Conservation (phyloP, 768 basidiomycete species). For the Pluteus cervinus region DNA sequence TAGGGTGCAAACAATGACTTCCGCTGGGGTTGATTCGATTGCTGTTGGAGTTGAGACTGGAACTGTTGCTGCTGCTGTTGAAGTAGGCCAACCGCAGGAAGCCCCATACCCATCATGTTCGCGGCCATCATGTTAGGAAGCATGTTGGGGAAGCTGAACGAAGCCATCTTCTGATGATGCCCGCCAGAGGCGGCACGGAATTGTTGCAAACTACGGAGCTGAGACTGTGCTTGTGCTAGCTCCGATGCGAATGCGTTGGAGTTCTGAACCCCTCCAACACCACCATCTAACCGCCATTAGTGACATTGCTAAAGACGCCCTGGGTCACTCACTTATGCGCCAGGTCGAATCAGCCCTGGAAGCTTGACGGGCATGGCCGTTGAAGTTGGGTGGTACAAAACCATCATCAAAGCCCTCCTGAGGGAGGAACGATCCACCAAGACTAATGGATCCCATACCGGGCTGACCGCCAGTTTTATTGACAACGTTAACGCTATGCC, state of each 20-base stretch:
- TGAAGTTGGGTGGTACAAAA: constrained; percentile 56
- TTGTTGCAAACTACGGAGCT: constrained; percentile 91
- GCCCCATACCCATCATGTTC: constrained; percentile 88
- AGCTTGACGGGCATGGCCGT: constrained; percentile 68
- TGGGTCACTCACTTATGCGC: constrained; percentile 70
- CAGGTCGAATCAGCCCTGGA: constrained; percentile 80
- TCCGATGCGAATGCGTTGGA: constrained; percentile 68
- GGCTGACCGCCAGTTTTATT: constrained; percentile 60
- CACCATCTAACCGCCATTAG: too few species aligned
- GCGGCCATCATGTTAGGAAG: constrained; percentile 96
- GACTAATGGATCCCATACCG: constrained; percentile 41
- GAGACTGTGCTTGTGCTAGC: constrained; percentile 95
- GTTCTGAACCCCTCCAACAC: constrained; percentile 62
- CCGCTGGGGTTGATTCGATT: constrained; percentile 87
- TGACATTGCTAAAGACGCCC: too few species aligned
- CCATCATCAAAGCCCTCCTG: constrained; percentile 80
- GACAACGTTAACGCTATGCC: constrained; percentile 89
- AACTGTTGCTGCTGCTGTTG: constrained; percentile 95
- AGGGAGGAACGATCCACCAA: constrained; percentile 34
- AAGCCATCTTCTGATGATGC: constrained; percentile 95
- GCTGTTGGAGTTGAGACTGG: constrained; percentile 93
- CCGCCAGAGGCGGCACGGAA: constrained; percentile 94
- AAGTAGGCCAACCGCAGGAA: constrained; percentile 76
- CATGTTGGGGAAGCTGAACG: constrained; percentile 98
- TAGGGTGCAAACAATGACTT: constrained; percentile 99